Percentiles rank a stretch among this genome's conserved stretches.
These are phyloP conservation scores for Fusarium pseudograminearum DNA, from an alignment of 2,329 filamentous ascomycete species.

Conservation along the genomic window DNA sequence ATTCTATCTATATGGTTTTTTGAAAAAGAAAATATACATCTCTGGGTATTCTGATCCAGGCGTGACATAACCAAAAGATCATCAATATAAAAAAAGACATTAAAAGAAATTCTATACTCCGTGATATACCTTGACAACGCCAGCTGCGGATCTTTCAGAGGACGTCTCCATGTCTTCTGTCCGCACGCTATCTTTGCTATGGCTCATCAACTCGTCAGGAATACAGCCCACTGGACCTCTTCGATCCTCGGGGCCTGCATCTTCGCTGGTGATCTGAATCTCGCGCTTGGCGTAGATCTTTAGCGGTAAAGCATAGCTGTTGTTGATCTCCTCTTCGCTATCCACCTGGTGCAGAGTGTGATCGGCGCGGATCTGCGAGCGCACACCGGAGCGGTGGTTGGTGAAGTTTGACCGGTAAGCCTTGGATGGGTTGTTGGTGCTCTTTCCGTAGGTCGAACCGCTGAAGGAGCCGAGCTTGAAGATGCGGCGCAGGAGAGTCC, in stretches of 20 bases:
- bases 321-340: slow-evolving; percentile 56
- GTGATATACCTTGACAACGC: slow-evolving; percentile 47
- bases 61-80: slow-evolving; percentile 8
- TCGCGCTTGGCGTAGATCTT: slow-evolving; percentile 55
- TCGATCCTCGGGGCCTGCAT: slow-evolving; percentile 39
- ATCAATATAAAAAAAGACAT: slow-evolving; percentile 19
- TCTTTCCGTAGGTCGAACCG: slow-evolving; percentile 49
- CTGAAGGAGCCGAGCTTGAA: slow-evolving; percentile 54
- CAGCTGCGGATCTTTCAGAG: slow-evolving; percentile 45
- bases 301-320: slow-evolving; percentile 50
- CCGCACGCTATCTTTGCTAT: slow-evolving; percentile 40
- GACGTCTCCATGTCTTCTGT: slow-evolving; percentile 43
- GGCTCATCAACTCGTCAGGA: slow-evolving; percentile 28
- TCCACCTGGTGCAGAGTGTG: slow-evolving; percentile 46
- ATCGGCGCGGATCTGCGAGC: slow-evolving; percentile 42
- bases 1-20: slow-evolving; percentile 14
- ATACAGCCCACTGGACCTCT: slow-evolving; percentile 40
- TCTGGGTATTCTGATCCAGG: slow-evolving; percentile 24
- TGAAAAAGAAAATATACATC: slow-evolving; percentile 1
- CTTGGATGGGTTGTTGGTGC: slow-evolving; percentile 44
- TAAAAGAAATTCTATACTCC: slow-evolving; percentile 37
- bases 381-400: slow-evolving; percentile 43
- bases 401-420: slow-evolving; percentile 47
- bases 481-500: slow-evolving; percentile 54
- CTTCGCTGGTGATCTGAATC: slow-evolving; percentile 47